Evolutionary conservation across 2,329 filamentous ascomycete genomes (phyloP).

Genomic region (Penicillium verrucosum): DNA sequence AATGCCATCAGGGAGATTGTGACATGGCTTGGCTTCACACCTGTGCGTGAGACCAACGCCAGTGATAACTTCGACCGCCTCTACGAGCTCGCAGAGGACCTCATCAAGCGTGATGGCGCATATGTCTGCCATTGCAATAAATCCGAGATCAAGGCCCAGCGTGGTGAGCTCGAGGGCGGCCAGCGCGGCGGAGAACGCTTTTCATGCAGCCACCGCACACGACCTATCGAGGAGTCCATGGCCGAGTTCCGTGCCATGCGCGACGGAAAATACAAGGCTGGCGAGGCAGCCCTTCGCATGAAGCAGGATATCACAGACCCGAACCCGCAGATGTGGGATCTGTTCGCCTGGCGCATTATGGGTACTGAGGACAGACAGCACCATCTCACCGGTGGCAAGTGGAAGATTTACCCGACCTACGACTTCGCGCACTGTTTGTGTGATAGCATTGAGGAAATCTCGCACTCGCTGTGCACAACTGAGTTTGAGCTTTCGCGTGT

Average conservation of each 20-base stretch:
- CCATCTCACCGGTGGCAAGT: conserved; percentile 70
- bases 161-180: conserved; percentile 70
- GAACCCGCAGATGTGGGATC: conserved; percentile 96
- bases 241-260: conserved; percentile 84
- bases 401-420: conserved; percentile 94
- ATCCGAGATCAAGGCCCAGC: conserved; percentile 78
- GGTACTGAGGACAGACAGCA: conserved; percentile 50
- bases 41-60: conserved; percentile 75
- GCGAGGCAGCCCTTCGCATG: conserved; percentile 84
- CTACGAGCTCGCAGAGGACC: conserved; percentile 82
- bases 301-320: conserved; percentile 78
- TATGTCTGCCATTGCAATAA: conserved; percentile 85
- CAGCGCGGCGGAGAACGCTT: conserved; percentile 63
- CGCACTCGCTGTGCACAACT: conserved; percentile 87
- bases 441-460: conserved; percentile 88
- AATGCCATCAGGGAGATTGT: conserved; percentile 85
- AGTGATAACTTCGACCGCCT: conserved; percentile 86
- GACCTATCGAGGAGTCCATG: conserved; percentile 71
- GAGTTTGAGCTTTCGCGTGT: conserved; percentile 83
- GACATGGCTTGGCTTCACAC: conserved; percentile 77
- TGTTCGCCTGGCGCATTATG: conserved; percentile 83
- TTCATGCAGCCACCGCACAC: conserved; percentile 75
- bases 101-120: conserved; percentile 66
- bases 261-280: conserved; percentile 83
- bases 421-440: conserved; percentile 65